phyloP scores from a whole-genome alignment of 2,329 filamentous ascomycete species.

The Diplodia seriata region DNA sequence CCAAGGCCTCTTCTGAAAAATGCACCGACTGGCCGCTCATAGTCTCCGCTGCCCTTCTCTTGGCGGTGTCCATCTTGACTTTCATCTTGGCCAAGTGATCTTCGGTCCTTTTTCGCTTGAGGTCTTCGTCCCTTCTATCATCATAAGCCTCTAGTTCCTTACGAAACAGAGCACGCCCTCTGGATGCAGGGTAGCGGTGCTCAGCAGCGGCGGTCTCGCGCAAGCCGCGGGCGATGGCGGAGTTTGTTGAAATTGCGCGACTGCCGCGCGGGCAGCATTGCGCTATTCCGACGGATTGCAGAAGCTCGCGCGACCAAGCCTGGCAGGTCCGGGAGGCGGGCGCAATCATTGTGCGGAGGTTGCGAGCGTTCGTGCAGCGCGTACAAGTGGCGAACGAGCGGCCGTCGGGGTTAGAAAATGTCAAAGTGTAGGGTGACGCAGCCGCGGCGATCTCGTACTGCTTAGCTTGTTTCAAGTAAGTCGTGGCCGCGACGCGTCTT shows the following conservation, averaged over 20 bases:
- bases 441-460: background rate
- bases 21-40: no score
- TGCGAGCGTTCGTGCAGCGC: background rate
- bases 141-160: background rate
- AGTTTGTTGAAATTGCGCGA: constrained; percentile 65
- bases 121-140: background rate
- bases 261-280: background rate
- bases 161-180: background rate
- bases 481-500: constrained; percentile 27
- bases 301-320: constrained; percentile 4
- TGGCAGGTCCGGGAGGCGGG: background rate
- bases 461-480: background rate
- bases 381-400: background rate
- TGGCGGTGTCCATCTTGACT: no score
- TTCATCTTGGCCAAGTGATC: background rate
- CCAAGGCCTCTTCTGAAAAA: no score
- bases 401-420: background rate
- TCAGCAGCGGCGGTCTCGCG: constrained; percentile 47
- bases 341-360: background rate
- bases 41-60: no score
- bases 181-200: background rate
- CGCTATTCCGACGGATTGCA: background rate
- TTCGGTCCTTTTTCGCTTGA: no score
- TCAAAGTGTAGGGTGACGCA: constrained; percentile 6
- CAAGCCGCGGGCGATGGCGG: constrained; percentile 73